Base-by-base conservation (phyloP, 192 early-diverging fungal genomes). In the Phlyctochytrium arcticum region DNA sequence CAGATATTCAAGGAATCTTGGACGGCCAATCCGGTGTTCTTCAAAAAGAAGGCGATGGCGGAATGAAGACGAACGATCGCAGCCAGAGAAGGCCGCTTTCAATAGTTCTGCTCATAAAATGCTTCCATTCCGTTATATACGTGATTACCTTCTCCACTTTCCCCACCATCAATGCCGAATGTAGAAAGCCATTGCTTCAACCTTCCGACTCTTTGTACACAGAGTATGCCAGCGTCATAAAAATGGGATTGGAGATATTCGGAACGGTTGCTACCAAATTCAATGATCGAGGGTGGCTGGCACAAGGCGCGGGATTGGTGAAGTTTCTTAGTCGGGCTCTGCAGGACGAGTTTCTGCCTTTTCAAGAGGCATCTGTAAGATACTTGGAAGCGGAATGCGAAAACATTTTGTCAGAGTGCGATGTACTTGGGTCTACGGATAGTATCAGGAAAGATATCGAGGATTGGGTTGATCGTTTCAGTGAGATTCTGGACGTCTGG, bases 1-100 rank as follows among this genome's bases (percentile, higher is more conserved):
- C 48, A 23, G 87, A 88, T 58, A 63, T 86, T 59, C 62, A 79
- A 39, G 50, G 34, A n/a, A n/a, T 67, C 6, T 36, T 57, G 17
- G 53, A 54, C 21, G 19, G 70, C 6, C 36, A 56, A 2, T 63
- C n/a, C n/a, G n/a, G n/a, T n/a, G n/a, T n/a, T n/a, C n/a, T n/a
- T n/a, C n/a, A n/a, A n/a, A n/a, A n/a, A n/a, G n/a, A n/a, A n/a
- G n/a, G n/a, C n/a, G n/a, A n/a, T n/a, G n/a, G n/a, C n/a, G n/a
- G n/a, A n/a, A n/a, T n/a, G n/a, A n/a, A n/a, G n/a, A n/a, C n/a
- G n/a, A n/a, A n/a, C n/a, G n/a, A n/a, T n/a, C n/a, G n/a, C n/a
- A n/a, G n/a, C n/a, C n/a, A n/a, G n/a, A n/a, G n/a, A n/a, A n/a
- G n/a, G n/a, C n/a, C n/a, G n/a, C n/a, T n/a, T n/a, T n/a, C n/a